Evolutionary conservation across 768 basidiomycete genomes (phyloP).

Genomic region (Tulasnella sp.): DNA sequence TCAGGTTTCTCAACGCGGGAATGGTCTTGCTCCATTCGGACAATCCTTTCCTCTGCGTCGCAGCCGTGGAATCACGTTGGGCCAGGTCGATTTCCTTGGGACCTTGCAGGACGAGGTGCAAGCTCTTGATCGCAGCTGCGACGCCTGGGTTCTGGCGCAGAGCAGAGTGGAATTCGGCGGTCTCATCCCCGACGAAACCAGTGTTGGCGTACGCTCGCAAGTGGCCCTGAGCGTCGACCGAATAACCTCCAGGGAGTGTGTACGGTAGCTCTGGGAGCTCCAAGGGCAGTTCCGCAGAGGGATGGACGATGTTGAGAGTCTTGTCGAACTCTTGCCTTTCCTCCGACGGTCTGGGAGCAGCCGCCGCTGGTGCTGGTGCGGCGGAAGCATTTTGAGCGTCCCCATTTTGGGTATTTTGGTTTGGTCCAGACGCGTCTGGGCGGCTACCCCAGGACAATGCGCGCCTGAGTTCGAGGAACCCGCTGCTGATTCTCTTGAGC

Average conservation of each 20-base stretch:
- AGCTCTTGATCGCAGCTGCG: not conserved
- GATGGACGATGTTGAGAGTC: slow-evolving; percentile 11
- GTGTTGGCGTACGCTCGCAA: slow-evolving; percentile 9
- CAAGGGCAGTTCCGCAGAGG: not conserved
- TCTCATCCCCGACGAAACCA: not conserved
- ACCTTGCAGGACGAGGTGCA: slow-evolving; percentile 20
- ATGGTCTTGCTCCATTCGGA: slow-evolving; percentile 22
- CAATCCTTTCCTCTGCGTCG: slow-evolving; percentile 20
- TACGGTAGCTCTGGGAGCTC: slow-evolving; percentile 11
- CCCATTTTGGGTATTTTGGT: not conserved
- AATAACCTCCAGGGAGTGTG: not conserved
- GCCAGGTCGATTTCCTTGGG: not conserved
- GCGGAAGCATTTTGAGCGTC: not conserved
- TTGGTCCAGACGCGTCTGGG: not conserved
- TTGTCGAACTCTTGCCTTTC: not conserved
- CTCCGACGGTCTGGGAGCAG: not conserved
- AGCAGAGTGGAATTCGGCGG: not conserved
- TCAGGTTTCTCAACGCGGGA: slow-evolving; percentile 11
- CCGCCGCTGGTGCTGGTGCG: not conserved
- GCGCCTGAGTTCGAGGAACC: slow-evolving; percentile 2
- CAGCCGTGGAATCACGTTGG: not conserved
- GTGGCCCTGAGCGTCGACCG: not conserved
- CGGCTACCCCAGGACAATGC: not conserved
- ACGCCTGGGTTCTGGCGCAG: slow-evolving; percentile 12
- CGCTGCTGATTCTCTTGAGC: slow-evolving; percentile 18